Conservation (phyloP, 306 rosid genomes). For the Gleditsia sinensis region DNA sequence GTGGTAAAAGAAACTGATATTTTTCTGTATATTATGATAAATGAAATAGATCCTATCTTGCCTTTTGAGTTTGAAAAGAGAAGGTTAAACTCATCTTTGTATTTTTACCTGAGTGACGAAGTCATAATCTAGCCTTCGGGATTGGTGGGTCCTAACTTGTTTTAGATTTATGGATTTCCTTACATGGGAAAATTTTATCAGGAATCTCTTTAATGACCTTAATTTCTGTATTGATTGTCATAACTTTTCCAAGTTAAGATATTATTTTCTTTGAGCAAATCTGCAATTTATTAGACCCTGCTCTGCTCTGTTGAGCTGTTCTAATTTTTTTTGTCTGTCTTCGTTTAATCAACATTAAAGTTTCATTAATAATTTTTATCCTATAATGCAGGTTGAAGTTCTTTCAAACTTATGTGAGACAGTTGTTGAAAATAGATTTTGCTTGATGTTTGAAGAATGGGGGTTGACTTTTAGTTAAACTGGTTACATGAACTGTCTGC, state of each 20-base stretch:
- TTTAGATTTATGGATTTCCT: neutral
- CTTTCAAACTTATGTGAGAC: neutral
- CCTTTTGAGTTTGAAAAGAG: too few relatives aligned
- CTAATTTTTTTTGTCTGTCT: neutral
- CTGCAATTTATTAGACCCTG: neutral
- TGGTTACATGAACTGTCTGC: neutral
- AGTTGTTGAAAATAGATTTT: neutral
- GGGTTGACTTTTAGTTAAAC: neutral
- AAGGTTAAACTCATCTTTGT: too few relatives aligned
- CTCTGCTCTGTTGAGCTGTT: neutral
- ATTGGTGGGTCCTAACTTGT: neutral
- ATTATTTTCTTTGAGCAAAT: slow-evolving; percentile 5
- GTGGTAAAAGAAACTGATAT: too few relatives aligned
- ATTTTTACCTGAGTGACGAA: too few relatives aligned
- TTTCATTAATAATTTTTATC: neutral
- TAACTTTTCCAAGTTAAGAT: neutral
- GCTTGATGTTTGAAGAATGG: slow-evolving; percentile 14
- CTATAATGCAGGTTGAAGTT: slow-evolving; percentile 40
- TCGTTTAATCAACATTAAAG: neutral
- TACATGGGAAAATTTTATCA: neutral
- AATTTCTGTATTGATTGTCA: neutral
- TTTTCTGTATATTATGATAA: too few relatives aligned
- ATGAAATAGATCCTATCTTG: too few relatives aligned
- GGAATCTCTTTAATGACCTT: neutral
- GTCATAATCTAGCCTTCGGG: neutral